Percentiles rank a stretch among this genome's conserved stretches.
Evolutionary conservation across 2,329 filamentous ascomycete genomes (phyloP).

Genomic region (Cercospora sp.): DNA sequence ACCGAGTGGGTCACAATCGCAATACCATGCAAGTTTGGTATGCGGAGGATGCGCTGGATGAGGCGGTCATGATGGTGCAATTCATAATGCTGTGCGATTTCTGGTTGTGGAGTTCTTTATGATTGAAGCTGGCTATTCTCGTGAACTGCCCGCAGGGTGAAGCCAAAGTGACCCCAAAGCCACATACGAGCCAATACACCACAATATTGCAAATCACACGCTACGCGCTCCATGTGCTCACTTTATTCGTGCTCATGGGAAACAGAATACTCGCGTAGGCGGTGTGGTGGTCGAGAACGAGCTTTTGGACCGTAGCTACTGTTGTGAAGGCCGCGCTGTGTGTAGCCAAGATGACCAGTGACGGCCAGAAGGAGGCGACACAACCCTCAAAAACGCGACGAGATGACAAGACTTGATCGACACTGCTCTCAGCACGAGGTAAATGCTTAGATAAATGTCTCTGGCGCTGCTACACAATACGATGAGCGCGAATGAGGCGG

Average conservation of each 20-base stretch:
- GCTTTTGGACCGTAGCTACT: not conserved
- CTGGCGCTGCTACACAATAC: not conserved
- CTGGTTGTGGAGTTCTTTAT: not conserved
- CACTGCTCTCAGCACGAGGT: not conserved
- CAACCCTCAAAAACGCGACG: not conserved
- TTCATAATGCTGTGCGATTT: not conserved
- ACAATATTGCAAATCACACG: not conserved
- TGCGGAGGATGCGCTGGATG: not conserved
- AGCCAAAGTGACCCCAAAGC: not conserved
- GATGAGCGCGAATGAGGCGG: not conserved
- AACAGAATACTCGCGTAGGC: not conserved
- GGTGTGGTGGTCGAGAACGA: not conserved
- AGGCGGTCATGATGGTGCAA: not conserved
- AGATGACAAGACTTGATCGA: not conserved
- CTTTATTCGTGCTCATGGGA: not conserved
- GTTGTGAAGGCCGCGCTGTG: not conserved
- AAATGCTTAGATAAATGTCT: not conserved
- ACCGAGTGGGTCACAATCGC: not conserved
- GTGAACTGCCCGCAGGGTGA: not conserved
- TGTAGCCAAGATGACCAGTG: not conserved
- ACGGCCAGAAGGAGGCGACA: not conserved
- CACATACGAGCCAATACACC: not conserved
- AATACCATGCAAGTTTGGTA: not conserved
- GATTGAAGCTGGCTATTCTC: not conserved
- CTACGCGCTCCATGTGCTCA: not conserved